Base-by-base conservation (phyloP, 257 asterid genomes). In the Agastache rugosa region DNA sequence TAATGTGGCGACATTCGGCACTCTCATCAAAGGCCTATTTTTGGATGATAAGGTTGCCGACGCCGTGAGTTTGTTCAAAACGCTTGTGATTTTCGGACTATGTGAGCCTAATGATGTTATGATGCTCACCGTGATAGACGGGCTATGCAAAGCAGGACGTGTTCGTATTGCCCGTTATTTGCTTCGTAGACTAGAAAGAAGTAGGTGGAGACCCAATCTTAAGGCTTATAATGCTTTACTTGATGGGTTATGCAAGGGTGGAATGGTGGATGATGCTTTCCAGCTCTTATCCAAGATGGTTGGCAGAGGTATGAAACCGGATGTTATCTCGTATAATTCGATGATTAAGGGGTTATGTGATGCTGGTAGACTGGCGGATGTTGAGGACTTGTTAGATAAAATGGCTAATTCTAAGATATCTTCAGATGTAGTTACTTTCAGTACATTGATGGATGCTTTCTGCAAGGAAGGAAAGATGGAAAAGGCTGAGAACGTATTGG, bases 201-300 rank as follows among this genome's bases (percentile, higher is more conserved):
- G 35, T 23, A 12, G 6, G 37, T 56, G 63, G 17, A 56, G 37
- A 14, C 63, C 37, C 8, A 23, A 23, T 3, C 6, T 56, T 11
- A 22, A 22, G 15, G 63, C 63, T 23, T 56, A 56, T 56, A 56
- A 31, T 5, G 34, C n/a, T 3, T 22, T 56, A 9, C 58, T 50
- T 50, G 58, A 50, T 6, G 25, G 58, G 23, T n/a, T 50, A 8
- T 50, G 58, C 25, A 56, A 56, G 8, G n/a, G 35, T 4, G 34
- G 63, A 23, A 11, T 56, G 63, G 37, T 23, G 63, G 63, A 56
- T 56, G 35, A 23, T 23, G 63, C 63, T 56, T 56, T 56, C 14
- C 17, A 9, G 8, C 63, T 56, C n/a, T 2, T 56, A 4, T 56
- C 35, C 3, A 25, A 5, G 63, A 56, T 56, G 63, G 4, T 10